Evolutionary conservation across 176 grass and related monocot species (phyloP), one percentile per base, ranked within the genome.

Genomic region (Avena atlantica): DNA sequence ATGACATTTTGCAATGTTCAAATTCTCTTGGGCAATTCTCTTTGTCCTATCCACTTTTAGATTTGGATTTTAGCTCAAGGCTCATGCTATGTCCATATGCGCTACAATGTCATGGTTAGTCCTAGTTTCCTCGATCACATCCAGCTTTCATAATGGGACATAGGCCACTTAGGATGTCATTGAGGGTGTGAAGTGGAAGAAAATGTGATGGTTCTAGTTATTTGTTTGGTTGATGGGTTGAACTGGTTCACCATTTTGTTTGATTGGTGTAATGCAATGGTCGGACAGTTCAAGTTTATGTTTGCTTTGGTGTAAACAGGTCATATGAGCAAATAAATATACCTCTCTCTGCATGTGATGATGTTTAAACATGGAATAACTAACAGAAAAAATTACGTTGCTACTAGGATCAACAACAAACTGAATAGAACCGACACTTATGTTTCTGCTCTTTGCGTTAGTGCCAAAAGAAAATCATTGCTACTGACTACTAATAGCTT

Each of bases 341-440:
- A 34, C 13, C 25, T 29, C 64, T 67, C 63, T 67, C 31, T 66
- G 63, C 15, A 29, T 66, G 63, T 66, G 27, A 34, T 67, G 24
- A 67, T 67, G 64, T 27, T 29, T 67, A 34, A 67, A 67, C 64
- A 67, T 67, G 64, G 58, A 65, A 67, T 67, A 67, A 67, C 64
- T 34, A 67, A 34, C 27, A 15, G 6, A 67, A 67, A 13, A 6
- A 67, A 67, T 34, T 34, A 34, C 64, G 13, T 67, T 12, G 11
- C 27, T 29, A 29, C 24, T 65, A 65, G 24, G 62, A 65, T 29
- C 62, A 65, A 65, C 12, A 29, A 65, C 12, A 67, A 67, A 34
- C 60, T 63, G 21, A 63, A 63, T 63, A 63, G 60, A 63, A 10
- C 60, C 3, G 21, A 63, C 60, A 63, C 60, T 63, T 63, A 25